A percentile compares a stretch with the other conserved stretches of the same genome.
These are phyloP conservation scores for Sabuloglossum arenarium DNA, from an alignment of 495 filamentous ascomycete genomes.

Conservation along the genomic window DNA sequence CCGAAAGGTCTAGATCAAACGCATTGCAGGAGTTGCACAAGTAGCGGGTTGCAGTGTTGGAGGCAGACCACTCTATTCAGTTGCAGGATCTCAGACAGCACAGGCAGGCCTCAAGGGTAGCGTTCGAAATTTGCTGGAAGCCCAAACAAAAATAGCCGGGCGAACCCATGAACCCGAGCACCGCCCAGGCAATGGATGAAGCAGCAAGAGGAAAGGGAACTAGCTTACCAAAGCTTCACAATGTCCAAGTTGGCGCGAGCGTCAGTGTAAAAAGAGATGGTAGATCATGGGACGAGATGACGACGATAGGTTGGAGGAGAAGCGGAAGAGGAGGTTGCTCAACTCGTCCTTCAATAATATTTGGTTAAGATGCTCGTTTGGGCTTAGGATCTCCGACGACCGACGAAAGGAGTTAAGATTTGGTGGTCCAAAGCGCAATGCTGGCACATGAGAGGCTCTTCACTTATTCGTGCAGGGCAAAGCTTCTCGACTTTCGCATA, in stretches of 20 bases:
- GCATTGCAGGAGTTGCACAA: background rate
- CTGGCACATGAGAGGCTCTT: background rate
- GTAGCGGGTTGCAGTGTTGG: background rate
- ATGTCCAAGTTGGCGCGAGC: background rate
- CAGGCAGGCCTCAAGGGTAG: background rate
- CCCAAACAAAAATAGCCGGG: slow-evolving; percentile 1
- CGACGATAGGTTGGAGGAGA: background rate
- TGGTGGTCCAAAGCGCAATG: background rate
- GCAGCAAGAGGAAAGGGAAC: background rate
- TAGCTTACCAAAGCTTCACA: background rate
- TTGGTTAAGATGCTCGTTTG: background rate
- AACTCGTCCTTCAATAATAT: too few relatives aligned
- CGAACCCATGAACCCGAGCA: background rate
- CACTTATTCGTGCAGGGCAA: background rate
- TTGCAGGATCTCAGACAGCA: slow-evolving; percentile 1
- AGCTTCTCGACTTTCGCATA: too few relatives aligned
- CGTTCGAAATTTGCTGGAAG: slow-evolving; percentile 2
- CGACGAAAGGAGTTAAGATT: background rate
- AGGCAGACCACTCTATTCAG: background rate
- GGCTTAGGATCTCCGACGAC: background rate
- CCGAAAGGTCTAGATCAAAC: background rate
- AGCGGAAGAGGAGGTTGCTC: background rate
- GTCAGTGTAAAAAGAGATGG: background rate
- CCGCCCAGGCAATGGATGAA: background rate
- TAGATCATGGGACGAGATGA: background rate